A percentile compares a stretch with the other conserved stretches of the same genome.
These are phyloP conservation scores for Phoma sp. DNA, from an alignment of 2,329 filamentous ascomycete species.

Conservation along the genomic window DNA sequence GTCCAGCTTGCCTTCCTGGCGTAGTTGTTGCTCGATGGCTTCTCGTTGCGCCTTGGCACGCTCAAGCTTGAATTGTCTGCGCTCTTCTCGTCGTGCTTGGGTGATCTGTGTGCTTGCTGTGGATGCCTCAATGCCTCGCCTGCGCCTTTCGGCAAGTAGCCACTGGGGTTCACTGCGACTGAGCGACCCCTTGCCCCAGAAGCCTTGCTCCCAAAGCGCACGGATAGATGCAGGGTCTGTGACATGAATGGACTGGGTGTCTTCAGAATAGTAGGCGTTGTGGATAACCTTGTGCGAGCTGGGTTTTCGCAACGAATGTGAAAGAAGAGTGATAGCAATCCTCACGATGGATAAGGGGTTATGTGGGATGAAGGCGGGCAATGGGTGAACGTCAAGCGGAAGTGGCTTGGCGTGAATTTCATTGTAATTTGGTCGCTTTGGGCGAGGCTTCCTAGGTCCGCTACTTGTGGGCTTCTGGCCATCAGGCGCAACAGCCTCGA, in stretches of 20 bases:
- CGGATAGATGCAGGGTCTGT: slow-evolving; percentile 76
- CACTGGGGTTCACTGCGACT: slow-evolving; percentile 96
- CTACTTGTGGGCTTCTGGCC: slow-evolving; percentile 26
- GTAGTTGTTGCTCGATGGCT: slow-evolving; percentile 75
- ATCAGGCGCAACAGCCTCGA: slow-evolving; percentile 11
- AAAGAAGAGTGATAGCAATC: slow-evolving; percentile 77
- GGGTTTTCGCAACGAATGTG: slow-evolving; percentile 71
- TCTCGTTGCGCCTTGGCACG: slow-evolving; percentile 87
- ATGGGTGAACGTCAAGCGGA: slow-evolving; percentile 80
- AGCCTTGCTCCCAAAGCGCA: slow-evolving; percentile 93
- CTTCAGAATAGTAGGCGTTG: slow-evolving; percentile 78
- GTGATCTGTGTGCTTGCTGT: slow-evolving; percentile 86
- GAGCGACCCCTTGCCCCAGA: slow-evolving; percentile 92
- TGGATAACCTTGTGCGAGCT: slow-evolving; percentile 71
- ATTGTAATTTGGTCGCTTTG: slow-evolving; percentile 63
- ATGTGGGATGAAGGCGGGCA: slow-evolving; percentile 87
- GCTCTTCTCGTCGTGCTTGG: slow-evolving; percentile 75
- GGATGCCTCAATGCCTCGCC: slow-evolving; percentile 66
- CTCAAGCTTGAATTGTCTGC: slow-evolving; percentile 86
- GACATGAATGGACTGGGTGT: slow-evolving; percentile 83
- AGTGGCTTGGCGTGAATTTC: slow-evolving; percentile 82
- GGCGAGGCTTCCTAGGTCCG: slow-evolving; percentile 35
- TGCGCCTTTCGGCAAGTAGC: slow-evolving; percentile 81
- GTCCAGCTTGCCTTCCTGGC: slow-evolving; percentile 56
- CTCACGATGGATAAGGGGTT: slow-evolving; percentile 90